A percentile compares a stretch with the other conserved stretches of the same genome.
Conservation (phyloP, 2,329 filamentous ascomycete species). For the Blumeriella jaapii region DNA sequence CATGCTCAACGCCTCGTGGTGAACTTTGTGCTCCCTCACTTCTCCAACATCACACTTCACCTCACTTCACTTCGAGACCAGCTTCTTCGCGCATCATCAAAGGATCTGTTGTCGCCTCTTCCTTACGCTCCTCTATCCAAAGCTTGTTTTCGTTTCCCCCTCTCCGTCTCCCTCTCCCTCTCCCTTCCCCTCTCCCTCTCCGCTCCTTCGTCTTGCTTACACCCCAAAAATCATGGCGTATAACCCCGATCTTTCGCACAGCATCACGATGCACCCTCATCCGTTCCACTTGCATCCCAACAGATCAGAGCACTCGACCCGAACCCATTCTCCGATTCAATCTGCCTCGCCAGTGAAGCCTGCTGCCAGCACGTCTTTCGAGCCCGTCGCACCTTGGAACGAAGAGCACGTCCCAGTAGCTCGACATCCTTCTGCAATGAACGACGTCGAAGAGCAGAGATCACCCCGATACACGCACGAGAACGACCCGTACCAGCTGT, state of each 20-base stretch:
- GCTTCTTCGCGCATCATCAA: no score
- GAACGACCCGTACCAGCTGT: conserved; percentile 74
- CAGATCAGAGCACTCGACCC: conserved; percentile 15
- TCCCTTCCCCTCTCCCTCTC: neutral
- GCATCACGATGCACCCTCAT: conserved; percentile 26
- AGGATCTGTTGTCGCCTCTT: no score
- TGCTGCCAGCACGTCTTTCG: conserved; percentile 32
- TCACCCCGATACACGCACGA: conserved; percentile 30
- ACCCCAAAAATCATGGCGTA: no score
- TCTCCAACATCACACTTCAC: no score
- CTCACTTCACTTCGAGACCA: no score
- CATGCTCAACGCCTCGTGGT: no score
- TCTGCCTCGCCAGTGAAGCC: conserved; percentile 22
- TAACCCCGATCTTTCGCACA: conserved; percentile 20
- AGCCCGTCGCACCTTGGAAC: conserved; percentile 21
- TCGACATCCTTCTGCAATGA: conserved; percentile 17
- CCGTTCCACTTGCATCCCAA: conserved; percentile 24
- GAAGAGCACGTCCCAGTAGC: conserved; percentile 24
- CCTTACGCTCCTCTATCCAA: no score
- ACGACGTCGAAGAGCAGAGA: conserved; percentile 33
- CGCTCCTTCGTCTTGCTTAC: conserved; percentile 3
- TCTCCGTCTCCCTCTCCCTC: neutral
- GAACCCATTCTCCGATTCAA: conserved; percentile 20
- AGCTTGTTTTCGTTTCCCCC: neutral
- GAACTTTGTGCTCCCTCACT: no score